Evolutionary conservation across 805 yeast genomes (phyloP), one percentile per base, ranked within the genome.

Genomic region (Candida awuae): DNA sequence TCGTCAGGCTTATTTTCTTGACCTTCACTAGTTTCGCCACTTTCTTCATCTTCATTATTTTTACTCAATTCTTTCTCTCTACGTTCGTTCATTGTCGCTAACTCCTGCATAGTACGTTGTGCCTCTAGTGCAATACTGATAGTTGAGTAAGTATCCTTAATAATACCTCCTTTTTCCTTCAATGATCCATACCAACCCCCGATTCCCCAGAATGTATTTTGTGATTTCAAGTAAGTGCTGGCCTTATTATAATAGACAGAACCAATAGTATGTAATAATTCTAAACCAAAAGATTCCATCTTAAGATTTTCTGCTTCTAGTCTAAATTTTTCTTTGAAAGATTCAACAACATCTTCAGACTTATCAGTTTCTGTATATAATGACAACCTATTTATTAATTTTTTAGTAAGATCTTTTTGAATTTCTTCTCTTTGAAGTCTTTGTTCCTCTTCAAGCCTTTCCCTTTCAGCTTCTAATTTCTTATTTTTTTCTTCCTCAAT

Each of bases 271-370:
- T 81, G 87, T 47, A 90, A 65, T 36, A 92, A 68, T 61, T 90
- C 95, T 36, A 90, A 62, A 12, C 99, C 99, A 64, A 92, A 92
- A 38, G 95, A 84, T 67, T 92, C 98, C 71, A 86, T 75, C 59
- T 92, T 92, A 55, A 92, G 66, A 45, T 83, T 83, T 49, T 83
- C 88, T 32, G 83, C 73, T 54, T 84, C 92, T 39, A 66, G 64
- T 29, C 63, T 60, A 21, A 84, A 63, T 48, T 76, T 75, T 10
- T 52, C 51, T n/a, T 58, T 62, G 53, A 74, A 82, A 0, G 81
- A 70, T 6, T 59, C 57, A 37, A 80, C 67, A 29, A 87, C 78
- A 23, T 77, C 84, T 0, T 63, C 66, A 37, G 75, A 78, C 50
- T 73, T 71, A 22, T 68, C 71, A n/a, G 87, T 75, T 51, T 80